Base-by-base conservation (phyloP, 495 filamentous ascomycete species). In the Penicillium daleae region DNA sequence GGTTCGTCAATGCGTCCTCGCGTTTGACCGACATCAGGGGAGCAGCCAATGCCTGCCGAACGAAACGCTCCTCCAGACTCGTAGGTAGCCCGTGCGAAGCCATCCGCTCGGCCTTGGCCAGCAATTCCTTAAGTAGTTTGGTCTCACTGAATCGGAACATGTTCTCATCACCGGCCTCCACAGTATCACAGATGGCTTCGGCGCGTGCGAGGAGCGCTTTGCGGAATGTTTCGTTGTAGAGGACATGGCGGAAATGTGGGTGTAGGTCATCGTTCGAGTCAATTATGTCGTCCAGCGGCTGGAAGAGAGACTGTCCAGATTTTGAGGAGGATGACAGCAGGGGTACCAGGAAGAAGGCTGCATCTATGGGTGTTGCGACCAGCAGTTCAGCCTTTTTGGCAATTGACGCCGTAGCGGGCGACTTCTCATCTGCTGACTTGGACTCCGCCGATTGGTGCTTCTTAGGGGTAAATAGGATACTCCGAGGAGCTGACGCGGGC, bases 1-100 rank as follows among this genome's bases (percentile, higher is more conserved):
- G 63, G 37, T 59, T 66, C 12, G 69, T 69, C 33, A 61, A 50
- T 2, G 66, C 66, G 44, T 83, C 81, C 5, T 81, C 76, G 44
- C 82, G 75, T 66, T 81, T 85, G n/a, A 89, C 74, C 6, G 82
- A 83, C 66, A 90, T 77, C 22, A 93, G 74, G 0, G 95, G 95
- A 49, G 85, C 83, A 57, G 91, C 89, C 27, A 98, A 75, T n/a
- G 85, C 82, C 64, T 89, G 88, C 21, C 76, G 80, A 13, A 99
- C 84, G 67, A 96, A 95, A 29, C 85, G 87, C 42, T 96, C 89
- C 71, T 97, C 96, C 82, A 98, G 82, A 66, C 90, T 97, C 42
- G 76, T 74, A 10, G 95, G 93, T 32, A 97, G 73, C 0, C 86
- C 86, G 0, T 77, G 78, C 7, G 78, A 74, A 21, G 81, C 81